phyloP scores from a whole-genome alignment of 192 early-diverging fungal species.

The Backusella psychrophila region DNA sequence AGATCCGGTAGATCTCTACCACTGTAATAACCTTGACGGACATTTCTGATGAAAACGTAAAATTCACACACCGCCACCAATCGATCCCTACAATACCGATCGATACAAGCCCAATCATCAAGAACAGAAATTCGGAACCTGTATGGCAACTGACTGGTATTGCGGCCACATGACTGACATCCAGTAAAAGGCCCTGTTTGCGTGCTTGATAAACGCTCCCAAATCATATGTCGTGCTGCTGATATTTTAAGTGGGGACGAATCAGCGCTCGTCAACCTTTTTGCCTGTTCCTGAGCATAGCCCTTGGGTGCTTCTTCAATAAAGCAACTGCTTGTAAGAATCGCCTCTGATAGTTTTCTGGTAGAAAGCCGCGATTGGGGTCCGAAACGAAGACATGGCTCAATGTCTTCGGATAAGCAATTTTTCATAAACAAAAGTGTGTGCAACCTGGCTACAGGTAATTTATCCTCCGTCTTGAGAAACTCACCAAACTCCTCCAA shows the following conservation, averaged over 20 bases:
- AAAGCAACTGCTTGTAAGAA: slow-evolving; percentile 78
- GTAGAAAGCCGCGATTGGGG: slow-evolving; percentile 83
- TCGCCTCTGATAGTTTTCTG: slow-evolving; percentile 84
- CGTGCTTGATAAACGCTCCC: slow-evolving; percentile 46
- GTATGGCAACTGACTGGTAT: slow-evolving; percentile 39
- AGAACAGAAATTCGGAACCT: slow-evolving; percentile 68
- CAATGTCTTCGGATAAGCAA: slow-evolving; percentile 84
- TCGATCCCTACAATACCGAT: slow-evolving; percentile 86
- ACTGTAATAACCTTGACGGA: slow-evolving; percentile 83
- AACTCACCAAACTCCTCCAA: slow-evolving; percentile 89
- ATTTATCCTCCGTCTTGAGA: slow-evolving; percentile 59
- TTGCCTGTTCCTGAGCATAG: slow-evolving; percentile 41
- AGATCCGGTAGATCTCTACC: slow-evolving; percentile 70
- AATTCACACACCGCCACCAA: slow-evolving; percentile 93
- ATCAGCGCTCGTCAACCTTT: neutral
- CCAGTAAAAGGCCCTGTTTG: slow-evolving; percentile 29
- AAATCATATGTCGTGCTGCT: slow-evolving; percentile 46
- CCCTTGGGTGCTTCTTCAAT: slow-evolving; percentile 75
- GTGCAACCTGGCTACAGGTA: slow-evolving; percentile 72
- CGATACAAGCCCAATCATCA: slow-evolving; percentile 75
- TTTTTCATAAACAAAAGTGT: slow-evolving; percentile 83
- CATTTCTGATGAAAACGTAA: slow-evolving; percentile 86
- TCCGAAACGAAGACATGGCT: slow-evolving; percentile 92
- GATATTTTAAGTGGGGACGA: slow-evolving; percentile 45
- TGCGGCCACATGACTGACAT: slow-evolving; percentile 56